Conservation (phyloP, 768 basidiomycete genomes). For the Tephrocybe sp. region DNA sequence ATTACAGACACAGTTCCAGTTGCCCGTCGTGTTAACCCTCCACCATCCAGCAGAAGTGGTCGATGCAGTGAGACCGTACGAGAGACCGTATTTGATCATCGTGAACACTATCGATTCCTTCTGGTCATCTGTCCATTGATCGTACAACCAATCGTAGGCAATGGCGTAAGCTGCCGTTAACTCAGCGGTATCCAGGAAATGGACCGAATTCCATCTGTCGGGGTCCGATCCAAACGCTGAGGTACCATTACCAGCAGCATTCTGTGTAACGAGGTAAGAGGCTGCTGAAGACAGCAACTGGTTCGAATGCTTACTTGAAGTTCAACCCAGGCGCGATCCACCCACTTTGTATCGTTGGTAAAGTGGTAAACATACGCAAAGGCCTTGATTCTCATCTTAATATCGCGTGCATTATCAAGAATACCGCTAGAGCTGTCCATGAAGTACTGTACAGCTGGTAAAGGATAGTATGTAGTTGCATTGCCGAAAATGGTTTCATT, state of each 20-base stretch:
- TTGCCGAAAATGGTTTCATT: constrained; percentile 90
- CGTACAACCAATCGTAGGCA: constrained; percentile 94
- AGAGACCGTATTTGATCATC: constrained; percentile 79
- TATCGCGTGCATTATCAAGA: constrained; percentile 83
- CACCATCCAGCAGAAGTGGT: constrained; percentile 73
- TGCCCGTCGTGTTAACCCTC: constrained; percentile 70
- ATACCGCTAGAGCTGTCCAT: constrained; percentile 89
- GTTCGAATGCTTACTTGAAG: constrained; percentile 56
- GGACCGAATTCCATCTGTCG: constrained; percentile 81
- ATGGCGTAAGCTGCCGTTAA: constrained; percentile 86
- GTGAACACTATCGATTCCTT: constrained; percentile 65
- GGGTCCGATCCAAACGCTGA: constrained; percentile 62
- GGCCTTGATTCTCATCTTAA: constrained; percentile 91
- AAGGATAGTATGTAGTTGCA: constrained; percentile 69
- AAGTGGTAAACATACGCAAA: constrained; percentile 89
- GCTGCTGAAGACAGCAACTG: not conserved
- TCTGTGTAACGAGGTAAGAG: constrained; percentile 37
- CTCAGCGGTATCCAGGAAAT: constrained; percentile 95
- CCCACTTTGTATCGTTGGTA: constrained; percentile 92
- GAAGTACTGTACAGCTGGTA: constrained; percentile 67
- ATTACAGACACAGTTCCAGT: constrained; percentile 99
- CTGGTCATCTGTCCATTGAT: constrained; percentile 47
- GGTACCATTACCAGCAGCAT: constrained; percentile 72
- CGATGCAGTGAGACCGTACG: constrained; percentile 59
- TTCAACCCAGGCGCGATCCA: constrained; percentile 82